Evolutionary conservation across 768 basidiomycete species (phyloP), one percentile per base, ranked within the genome.

Genomic region (Daedaleopsis sinensis): DNA sequence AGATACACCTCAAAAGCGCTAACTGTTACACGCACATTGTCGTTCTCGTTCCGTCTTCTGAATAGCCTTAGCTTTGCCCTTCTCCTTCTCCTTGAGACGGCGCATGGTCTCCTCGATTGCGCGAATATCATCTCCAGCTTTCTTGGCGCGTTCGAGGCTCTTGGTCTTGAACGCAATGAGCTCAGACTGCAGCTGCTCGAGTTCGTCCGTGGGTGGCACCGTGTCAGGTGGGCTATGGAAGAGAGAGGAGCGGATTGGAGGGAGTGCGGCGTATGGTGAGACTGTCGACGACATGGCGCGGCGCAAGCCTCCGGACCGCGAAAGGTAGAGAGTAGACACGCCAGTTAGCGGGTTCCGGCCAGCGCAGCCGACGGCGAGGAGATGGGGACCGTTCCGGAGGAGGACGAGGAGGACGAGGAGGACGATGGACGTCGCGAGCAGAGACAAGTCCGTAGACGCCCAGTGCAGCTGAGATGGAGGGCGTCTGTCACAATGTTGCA

Each of bases 31-130:
- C 90, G 77, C 80, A 92, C 91, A 86, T 68, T 86, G 90, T 68
- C 83, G 84, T 71, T 91, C 91, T 53, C 85, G 82, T 76, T 88
- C 90, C 62, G 87, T 78, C 75, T 84, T 90, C 58, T 90, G 89
- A 47, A 85, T 71, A 54, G 82, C 84, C 72, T 91, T 92, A 0
- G 82, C 84, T 72, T 91, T 92, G 0, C 89, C 88, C 76, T 79
- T 83, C 73, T 85, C 88, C 73, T 84, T 87, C 76, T 91, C 91
- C 76, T 84, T 89, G 77, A 91, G 82, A 61, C 84, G 82, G 55
- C 84, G 83, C 83, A 90, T 87, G 52, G 87, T 88, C 74, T 89
- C 90, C 64, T 90, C 85, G 67, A 93, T 86, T 56, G 84, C 80
- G 71, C 80, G 83, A 66, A 91, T 76, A 79, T 93, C 91, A 69